Conservation (phyloP, 2,329 filamentous ascomycete genomes). For the Mycocentrospora acerina region DNA sequence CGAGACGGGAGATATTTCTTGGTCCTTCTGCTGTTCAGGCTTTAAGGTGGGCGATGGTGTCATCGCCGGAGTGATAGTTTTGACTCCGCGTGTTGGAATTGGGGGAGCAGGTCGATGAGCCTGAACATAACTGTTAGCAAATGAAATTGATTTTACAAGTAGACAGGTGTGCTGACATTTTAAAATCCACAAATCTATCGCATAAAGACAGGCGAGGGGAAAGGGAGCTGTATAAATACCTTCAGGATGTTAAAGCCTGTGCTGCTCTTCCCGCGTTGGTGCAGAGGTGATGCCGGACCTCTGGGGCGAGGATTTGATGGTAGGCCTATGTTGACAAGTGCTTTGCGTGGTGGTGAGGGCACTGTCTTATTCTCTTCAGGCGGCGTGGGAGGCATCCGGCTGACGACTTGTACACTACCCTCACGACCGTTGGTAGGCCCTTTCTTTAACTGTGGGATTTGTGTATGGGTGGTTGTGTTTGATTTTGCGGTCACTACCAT, state of each 20-base stretch:
- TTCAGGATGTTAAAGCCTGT: constrained; percentile 41
- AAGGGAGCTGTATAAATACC: constrained; percentile 24
- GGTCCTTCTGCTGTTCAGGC: constrained; percentile 15
- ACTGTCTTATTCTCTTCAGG: constrained; percentile 24
- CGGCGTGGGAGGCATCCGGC: constrained; percentile 30
- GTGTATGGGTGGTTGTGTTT: background rate
- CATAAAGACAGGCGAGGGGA: constrained; percentile 1
- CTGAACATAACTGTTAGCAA: constrained; percentile 6
- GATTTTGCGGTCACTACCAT: too few relatives aligned
- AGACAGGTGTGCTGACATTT: constrained; percentile 9
- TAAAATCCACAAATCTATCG: background rate
- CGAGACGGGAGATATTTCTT: constrained; percentile 25
- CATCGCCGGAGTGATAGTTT: constrained; percentile 32
- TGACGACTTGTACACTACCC: constrained; percentile 4
- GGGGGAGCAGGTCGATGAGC: constrained; percentile 25
- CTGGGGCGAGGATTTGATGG: constrained; percentile 34
- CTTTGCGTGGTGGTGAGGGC: constrained; percentile 22
- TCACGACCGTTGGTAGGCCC: constrained; percentile 3
- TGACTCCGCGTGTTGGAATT: constrained; percentile 13
- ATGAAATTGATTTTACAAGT: background rate
- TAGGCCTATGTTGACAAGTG: constrained; percentile 25
- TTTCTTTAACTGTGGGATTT: constrained; percentile 2
- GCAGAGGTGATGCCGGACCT: constrained; percentile 24
- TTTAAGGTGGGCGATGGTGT: constrained; percentile 30
- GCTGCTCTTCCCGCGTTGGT: constrained; percentile 40